phyloP scores from a whole-genome alignment of 2,329 filamentous ascomycete species.

The Leptographium radiaticola region DNA sequence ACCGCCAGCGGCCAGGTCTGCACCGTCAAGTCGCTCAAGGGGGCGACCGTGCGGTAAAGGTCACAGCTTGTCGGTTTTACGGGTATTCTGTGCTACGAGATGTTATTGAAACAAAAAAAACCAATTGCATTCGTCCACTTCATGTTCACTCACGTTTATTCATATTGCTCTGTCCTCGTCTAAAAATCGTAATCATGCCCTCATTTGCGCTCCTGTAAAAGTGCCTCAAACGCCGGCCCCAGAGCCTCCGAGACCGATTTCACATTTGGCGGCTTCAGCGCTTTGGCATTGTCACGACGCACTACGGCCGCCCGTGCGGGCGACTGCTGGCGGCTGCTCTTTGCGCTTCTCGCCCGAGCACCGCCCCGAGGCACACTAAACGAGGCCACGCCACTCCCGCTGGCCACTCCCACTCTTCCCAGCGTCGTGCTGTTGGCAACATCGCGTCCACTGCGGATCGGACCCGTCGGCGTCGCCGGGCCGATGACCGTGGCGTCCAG shows the following conservation, averaged over 20 bases:
- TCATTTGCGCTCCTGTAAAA: background rate
- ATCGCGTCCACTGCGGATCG: conserved; percentile 39
- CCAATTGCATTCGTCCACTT: background rate
- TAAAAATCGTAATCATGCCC: no score
- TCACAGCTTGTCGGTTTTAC: no score
- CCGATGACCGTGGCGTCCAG: conserved; percentile 53
- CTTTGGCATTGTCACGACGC: background rate
- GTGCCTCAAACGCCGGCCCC: background rate
- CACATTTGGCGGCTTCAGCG: conserved; percentile 1
- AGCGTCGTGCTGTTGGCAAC: conserved; percentile 22
- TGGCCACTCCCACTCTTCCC: conserved; percentile 15
- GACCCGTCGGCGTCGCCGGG: conserved; percentile 38
- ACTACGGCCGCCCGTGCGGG: background rate
- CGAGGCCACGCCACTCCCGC: background rate
- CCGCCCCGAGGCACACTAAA: background rate
- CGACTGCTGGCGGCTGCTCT: background rate
- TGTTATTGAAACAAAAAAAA: background rate
- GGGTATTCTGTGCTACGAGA: no score
- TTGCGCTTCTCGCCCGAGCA: background rate
- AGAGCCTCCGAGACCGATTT: background rate
- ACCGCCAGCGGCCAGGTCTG: conserved; percentile 70
- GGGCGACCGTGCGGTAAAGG: conserved; percentile 66
- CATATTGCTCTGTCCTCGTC: no score
- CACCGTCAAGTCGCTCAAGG: conserved; percentile 68
- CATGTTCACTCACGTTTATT: no score